A percentile compares a stretch with the other conserved stretches of the same genome.
Evolutionary conservation across 176 grass and related monocot genomes (phyloP).

Genomic region (Triticum monococcum): DNA sequence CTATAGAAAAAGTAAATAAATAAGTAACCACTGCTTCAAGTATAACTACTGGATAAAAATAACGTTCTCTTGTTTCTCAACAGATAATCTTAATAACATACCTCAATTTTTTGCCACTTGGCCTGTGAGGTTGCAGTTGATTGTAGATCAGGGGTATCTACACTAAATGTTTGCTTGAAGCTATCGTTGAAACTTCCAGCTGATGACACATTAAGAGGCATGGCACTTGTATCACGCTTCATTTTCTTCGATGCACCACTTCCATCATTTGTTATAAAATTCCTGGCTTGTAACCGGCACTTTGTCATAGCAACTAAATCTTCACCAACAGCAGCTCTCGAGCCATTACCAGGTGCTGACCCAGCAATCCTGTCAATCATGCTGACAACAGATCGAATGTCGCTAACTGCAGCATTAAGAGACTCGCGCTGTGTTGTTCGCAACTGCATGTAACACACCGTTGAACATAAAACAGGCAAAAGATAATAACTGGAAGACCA

Average conservation of each 20-base stretch:
- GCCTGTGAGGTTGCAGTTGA: slow-evolving; percentile 80
- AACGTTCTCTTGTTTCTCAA: not conserved
- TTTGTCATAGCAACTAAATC: slow-evolving; percentile 99
- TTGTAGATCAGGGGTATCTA: slow-evolving; percentile 70
- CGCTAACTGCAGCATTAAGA: slow-evolving; percentile 64
- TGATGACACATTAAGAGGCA: slow-evolving; percentile 82
- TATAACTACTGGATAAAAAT: not conserved
- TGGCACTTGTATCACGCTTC: slow-evolving; percentile 95
- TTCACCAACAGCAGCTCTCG: slow-evolving; percentile 89
- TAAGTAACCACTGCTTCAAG: not conserved
- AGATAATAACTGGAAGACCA: not conserved
- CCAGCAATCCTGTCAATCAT: slow-evolving; percentile 95
- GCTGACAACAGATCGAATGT: slow-evolving; percentile 84
- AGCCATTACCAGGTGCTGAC: slow-evolving; percentile 93
- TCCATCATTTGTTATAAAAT: slow-evolving; percentile 85
- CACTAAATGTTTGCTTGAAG: slow-evolving; percentile 56
- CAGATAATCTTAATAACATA: slow-evolving; percentile 33
- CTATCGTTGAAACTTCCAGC: slow-evolving; percentile 78
- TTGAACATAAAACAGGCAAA: slow-evolving; percentile 25
- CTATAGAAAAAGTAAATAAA: not conserved
- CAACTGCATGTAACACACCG: slow-evolving; percentile 51
- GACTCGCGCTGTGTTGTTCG: slow-evolving; percentile 36
- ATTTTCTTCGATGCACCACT: slow-evolving; percentile 90
- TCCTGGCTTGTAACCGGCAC: slow-evolving; percentile 94
- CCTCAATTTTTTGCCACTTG: slow-evolving; percentile 77